Evolutionary conservation across 768 basidiomycete genomes (phyloP).

Genomic region (Suillus occidentalis): DNA sequence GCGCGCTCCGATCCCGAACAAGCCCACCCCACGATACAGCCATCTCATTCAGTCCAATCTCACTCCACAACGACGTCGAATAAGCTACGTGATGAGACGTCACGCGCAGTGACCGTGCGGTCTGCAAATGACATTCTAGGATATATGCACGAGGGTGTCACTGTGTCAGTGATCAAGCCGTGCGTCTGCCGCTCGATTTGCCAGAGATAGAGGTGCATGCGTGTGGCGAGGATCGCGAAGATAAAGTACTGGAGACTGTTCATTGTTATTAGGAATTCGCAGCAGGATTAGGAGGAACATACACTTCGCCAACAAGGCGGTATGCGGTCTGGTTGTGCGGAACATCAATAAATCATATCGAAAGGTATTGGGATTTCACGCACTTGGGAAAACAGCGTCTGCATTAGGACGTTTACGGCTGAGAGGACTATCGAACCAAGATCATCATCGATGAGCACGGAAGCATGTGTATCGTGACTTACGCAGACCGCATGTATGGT

Average conservation of each 20-base stretch:
- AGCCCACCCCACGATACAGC: background rate
- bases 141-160: background rate
- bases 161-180: background rate
- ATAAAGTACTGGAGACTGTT: background rate
- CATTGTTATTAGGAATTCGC: background rate
- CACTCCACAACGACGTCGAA: background rate
- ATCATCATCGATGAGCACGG: background rate
- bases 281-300: background rate
- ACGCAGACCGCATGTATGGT: background rate
- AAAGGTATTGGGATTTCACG: background rate
- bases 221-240: background rate
- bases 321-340: background rate
- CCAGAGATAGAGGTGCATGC: background rate
- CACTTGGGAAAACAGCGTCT: background rate
- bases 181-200: background rate
- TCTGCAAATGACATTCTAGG: background rate
- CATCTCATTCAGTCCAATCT: background rate
- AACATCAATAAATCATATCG: background rate
- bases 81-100: background rate
- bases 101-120: background rate
- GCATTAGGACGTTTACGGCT: background rate
- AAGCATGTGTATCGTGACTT: background rate
- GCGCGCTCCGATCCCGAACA: background rate
- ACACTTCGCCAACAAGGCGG: background rate
- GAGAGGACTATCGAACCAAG: background rate